A percentile compares a stretch with the other conserved stretches of the same genome.
These are phyloP conservation scores for Cornus suecica DNA, from an alignment of 148 eudicot genomes.

Conservation along the genomic window DNA sequence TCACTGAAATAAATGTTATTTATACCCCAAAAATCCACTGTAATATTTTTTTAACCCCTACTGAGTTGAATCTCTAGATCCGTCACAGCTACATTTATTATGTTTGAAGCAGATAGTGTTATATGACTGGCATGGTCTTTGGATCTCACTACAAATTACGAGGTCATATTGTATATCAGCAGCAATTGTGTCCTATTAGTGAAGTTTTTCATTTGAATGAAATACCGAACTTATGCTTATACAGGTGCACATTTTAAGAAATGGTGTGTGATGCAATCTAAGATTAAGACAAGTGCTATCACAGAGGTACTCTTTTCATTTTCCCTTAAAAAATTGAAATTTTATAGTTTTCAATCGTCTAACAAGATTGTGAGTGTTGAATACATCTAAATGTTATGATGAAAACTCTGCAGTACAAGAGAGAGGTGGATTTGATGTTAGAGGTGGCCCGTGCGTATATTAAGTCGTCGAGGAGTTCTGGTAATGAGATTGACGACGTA, in stretches of 20 bases:
- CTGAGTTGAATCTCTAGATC: no score
- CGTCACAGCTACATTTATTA: no score
- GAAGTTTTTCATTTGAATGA: background rate
- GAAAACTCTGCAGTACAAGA: slow-evolving; percentile 67
- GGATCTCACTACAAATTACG: background rate
- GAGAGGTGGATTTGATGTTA: slow-evolving; percentile 65
- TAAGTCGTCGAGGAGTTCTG: slow-evolving; percentile 38
- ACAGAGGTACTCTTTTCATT: slow-evolving; percentile 50
- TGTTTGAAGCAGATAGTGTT: background rate
- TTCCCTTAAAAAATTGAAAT: background rate
- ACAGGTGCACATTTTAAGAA: slow-evolving; percentile 95
- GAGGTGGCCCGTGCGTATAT: slow-evolving; percentile 55
- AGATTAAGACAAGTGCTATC: slow-evolving; percentile 72
- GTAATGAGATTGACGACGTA: slow-evolving; percentile 14
- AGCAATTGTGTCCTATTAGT: background rate
- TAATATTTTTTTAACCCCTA: no score
- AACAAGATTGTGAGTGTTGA: background rate
- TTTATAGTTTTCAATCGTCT: background rate
- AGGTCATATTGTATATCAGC: background rate
- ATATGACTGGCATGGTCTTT: background rate
- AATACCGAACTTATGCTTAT: background rate
- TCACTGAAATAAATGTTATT: no score
- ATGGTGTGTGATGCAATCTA: slow-evolving; percentile 98
- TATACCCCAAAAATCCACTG: no score
- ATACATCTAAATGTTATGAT: background rate